Evolutionary conservation across 2,329 filamentous ascomycete species (phyloP), one percentile per base, ranked within the genome.

Genomic region (Chaetomium strumarium): DNA sequence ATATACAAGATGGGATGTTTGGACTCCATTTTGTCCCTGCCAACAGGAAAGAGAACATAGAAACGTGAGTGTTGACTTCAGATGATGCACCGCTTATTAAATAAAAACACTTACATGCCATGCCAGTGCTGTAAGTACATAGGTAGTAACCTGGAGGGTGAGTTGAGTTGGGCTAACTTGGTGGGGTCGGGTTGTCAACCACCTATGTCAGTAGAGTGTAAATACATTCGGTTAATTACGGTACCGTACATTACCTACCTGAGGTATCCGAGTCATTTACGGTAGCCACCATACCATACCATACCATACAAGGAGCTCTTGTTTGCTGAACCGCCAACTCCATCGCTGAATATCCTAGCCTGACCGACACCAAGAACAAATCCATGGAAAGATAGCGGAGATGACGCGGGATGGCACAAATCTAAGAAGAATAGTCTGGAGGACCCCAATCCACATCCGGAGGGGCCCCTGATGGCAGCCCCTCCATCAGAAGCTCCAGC

Each of bases 401-500:
- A 34, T 14, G 12, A 14, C 14, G 9, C 5, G 12, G 12, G 4
- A 34, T 12, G 14, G 14, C 7, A 14, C 34, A 5, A 9, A 8
- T 16, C 34, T 37, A 42, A 33, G 2, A 14, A 43, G 29, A 34
- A 43, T 17, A 33, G 1, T 73, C 72, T 7, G 71, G 24, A 24
- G 24, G 67, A 1, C 70, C 73, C 75, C 75, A 78, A 49, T 77
- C 72, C 16, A 76, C 66, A 3, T 62, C 46, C 1, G 64, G 58
- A 11, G 66, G 55, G 5, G 62, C 64, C 38, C 68, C 69, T 1
- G 71, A 72, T 49, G 44, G 47, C 44, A 41, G 69, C 70, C 71
- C 70, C 57, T 77, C 75, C 75, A 78, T 78, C 42, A 78, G 69
- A 14, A 68, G 73, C 61, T 79, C 76, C 8, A 79, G 68, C 57